phyloP scores from a whole-genome alignment of 2,329 filamentous ascomycete genomes.

The Monosporascus sp. region DNA sequence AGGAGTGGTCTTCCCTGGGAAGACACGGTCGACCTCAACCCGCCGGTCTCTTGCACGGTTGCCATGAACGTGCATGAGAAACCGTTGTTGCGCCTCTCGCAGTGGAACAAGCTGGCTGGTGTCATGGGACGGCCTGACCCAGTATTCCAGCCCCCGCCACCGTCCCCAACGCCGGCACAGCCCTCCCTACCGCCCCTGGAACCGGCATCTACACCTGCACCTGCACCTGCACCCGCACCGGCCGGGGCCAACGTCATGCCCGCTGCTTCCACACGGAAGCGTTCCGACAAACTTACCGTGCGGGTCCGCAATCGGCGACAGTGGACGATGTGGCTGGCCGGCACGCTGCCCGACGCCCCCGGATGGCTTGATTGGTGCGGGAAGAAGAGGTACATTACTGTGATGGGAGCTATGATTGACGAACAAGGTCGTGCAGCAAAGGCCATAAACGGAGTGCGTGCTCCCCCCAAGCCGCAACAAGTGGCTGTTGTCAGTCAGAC shows the following conservation, averaged over 20 bases:
- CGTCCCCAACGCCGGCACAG: not conserved
- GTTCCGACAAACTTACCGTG: too few relatives aligned
- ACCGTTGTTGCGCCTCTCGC: constrained; percentile 3
- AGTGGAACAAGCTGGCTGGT: constrained; percentile 9
- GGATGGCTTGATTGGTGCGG: not conserved
- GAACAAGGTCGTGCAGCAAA: not conserved
- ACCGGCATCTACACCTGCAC: not conserved
- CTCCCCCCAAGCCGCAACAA: not conserved
- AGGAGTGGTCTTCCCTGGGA: constrained; percentile 12
- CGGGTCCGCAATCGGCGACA: not conserved
- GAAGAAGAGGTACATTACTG: not conserved
- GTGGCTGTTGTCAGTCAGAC: not conserved
- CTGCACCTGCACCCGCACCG: not conserved
- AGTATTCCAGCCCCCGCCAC: not conserved
- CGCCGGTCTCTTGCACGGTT: not conserved
- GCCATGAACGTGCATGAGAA: constrained; percentile 3
- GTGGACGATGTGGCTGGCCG: not conserved
- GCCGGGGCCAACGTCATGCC: not conserved
- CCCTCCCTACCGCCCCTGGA: not conserved
- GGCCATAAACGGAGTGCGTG: not conserved
- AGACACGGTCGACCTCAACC: constrained; percentile 2
- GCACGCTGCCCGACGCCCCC: not conserved
- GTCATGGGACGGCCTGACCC: not conserved
- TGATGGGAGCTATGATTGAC: not conserved
- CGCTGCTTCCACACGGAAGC: not conserved